Evolutionary conservation across 2,329 filamentous ascomycete genomes (phyloP).

Genomic region (Parastagonospora avenae): DNA sequence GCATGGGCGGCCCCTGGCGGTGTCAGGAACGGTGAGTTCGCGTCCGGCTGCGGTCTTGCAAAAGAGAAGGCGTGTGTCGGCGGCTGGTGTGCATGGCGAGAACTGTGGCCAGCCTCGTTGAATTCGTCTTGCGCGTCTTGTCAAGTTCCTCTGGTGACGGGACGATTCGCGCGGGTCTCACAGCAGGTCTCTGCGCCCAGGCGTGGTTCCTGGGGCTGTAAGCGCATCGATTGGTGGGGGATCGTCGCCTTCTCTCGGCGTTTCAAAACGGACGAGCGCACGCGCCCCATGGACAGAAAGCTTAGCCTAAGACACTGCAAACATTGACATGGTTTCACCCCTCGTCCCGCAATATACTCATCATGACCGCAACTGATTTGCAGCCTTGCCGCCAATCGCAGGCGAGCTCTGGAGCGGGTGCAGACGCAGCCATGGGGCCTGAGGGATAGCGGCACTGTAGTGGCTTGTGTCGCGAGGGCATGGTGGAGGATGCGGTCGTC

Average conservation of each 20-base stretch:
- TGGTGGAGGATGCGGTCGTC: too few species aligned
- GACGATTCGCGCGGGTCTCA: too few species aligned
- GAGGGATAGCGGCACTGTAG: neutral
- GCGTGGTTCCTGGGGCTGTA: constrained; percentile 11
- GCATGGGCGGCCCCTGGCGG: too few species aligned
- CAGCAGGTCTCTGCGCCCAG: neutral
- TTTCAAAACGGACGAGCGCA: constrained; percentile 25
- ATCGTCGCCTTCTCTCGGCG: constrained; percentile 18
- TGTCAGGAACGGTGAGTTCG: too few species aligned
- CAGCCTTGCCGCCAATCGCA: neutral
- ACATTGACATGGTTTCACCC: constrained; percentile 7
- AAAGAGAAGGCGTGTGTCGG: too few species aligned
- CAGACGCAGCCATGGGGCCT: neutral
- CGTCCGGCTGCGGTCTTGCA: too few species aligned
- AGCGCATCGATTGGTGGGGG: constrained; percentile 20
- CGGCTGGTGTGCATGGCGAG: too few species aligned
- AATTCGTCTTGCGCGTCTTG: too few species aligned
- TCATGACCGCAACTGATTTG: neutral
- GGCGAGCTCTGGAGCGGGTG: neutral
- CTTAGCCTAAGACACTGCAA: constrained; percentile 16
- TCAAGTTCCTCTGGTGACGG: too few species aligned
- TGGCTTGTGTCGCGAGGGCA: neutral
- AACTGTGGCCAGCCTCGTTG: too few species aligned
- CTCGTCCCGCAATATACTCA: neutral
- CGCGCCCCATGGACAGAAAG: constrained; percentile 3